These are phyloP conservation scores for Earliella scabrosa DNA, from an alignment of 1,284 basidiomycete species.

Conservation along the genomic window DNA sequence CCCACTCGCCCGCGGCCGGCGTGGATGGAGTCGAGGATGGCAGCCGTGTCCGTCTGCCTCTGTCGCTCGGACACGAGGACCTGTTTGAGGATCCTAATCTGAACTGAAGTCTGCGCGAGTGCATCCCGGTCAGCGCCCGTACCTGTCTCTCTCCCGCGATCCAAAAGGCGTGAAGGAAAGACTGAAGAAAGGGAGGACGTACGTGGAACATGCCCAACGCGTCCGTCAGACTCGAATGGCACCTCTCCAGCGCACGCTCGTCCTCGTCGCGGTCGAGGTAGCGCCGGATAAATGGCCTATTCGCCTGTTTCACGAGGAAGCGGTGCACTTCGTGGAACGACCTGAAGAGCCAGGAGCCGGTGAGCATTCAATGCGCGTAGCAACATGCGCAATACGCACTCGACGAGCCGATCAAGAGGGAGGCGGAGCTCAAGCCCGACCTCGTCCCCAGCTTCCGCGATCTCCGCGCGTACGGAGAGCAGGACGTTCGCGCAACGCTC, in stretches of 20 bases:
- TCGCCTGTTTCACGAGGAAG: constrained; percentile 55
- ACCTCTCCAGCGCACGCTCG: constrained; percentile 53
- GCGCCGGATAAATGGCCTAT: constrained; percentile 76
- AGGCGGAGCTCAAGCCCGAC: constrained; percentile 40
- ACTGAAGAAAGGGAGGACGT: neutral
- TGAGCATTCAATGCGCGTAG: too few species aligned
- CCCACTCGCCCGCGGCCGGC: too few species aligned
- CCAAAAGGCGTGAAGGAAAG: too few species aligned
- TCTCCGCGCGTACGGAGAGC: constrained; percentile 48
- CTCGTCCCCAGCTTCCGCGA: constrained; percentile 43
- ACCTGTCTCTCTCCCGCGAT: too few species aligned
- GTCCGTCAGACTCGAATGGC: constrained; percentile 44
- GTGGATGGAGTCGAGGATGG: constrained; percentile 29
- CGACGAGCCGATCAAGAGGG: constrained; percentile 50
- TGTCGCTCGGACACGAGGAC: constrained; percentile 46
- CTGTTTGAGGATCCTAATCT: constrained; percentile 63
- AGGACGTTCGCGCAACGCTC: constrained; percentile 58
- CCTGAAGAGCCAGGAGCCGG: constrained; percentile 2
- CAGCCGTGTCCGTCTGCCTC: constrained; percentile 34
- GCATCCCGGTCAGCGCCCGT: neutral
- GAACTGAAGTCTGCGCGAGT: constrained; percentile 47
- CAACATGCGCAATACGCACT: too few species aligned
- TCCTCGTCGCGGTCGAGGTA: constrained; percentile 81
- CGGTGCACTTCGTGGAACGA: constrained; percentile 44
- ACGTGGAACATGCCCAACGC: constrained; percentile 27